These are phyloP conservation scores for Cupressus sempervirens DNA, from an alignment of 75 land plant species.

Conservation along the genomic window DNA sequence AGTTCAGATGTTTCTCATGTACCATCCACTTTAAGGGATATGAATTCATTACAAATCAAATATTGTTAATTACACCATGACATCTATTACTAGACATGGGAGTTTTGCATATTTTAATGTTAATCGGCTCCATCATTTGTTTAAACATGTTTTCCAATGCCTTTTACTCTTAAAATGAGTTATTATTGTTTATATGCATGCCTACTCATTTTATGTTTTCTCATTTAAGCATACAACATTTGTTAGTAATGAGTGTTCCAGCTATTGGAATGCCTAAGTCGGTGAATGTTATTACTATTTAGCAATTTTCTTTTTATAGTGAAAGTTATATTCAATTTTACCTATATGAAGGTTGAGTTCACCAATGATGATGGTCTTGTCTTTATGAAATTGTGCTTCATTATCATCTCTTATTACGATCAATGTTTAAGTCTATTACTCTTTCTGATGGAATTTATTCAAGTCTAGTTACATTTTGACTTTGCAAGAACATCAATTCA, in stretches of 20 bases:
- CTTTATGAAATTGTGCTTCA: not conserved
- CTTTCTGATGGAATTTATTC: not conserved
- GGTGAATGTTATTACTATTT: not conserved
- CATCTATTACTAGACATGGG: not conserved
- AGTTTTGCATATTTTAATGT: not conserved
- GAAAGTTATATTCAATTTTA: not conserved
- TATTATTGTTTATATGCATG: not conserved
- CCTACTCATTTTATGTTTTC: not conserved
- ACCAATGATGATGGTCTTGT: not conserved
- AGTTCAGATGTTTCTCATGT: not conserved
- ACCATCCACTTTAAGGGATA: not conserved
- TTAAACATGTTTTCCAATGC: not conserved
- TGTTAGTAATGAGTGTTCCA: not conserved
- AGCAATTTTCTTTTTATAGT: not conserved
- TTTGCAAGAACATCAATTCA: not conserved
- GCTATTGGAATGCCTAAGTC: not conserved
- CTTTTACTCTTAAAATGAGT: not conserved
- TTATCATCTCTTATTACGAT: not conserved
- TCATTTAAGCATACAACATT: not conserved
- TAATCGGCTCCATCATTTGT: not conserved
- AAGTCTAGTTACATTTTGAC: not conserved
- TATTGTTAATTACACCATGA: not conserved
- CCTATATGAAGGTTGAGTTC: not conserved
- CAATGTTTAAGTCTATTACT: not conserved
- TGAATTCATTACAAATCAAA: not conserved